These are phyloP conservation scores for Dioscorea alata DNA, from an alignment of 106 monocot genomes.

Conservation along the genomic window DNA sequence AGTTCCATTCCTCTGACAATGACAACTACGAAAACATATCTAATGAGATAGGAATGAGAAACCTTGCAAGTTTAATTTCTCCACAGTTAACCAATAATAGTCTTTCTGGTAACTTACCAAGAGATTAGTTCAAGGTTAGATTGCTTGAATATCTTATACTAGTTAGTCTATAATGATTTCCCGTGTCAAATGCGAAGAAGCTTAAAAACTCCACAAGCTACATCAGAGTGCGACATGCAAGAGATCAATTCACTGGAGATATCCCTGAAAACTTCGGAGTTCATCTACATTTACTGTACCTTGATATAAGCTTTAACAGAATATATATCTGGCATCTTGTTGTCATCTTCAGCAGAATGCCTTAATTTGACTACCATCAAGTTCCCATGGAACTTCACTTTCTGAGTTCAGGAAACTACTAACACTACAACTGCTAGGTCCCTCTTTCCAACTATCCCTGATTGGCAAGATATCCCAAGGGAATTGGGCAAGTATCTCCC, in stretches of 20 bases:
- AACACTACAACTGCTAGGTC: not conserved
- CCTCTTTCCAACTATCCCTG: not conserved
- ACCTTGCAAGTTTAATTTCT: not conserved
- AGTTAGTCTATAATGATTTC: not conserved
- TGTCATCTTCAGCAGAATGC: not conserved
- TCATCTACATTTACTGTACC: not conserved
- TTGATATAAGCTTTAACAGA: conserved; percentile 3
- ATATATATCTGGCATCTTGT: not conserved
- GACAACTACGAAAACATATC: too few species aligned
- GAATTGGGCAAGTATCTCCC: not conserved
- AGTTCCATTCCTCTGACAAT: too few species aligned
- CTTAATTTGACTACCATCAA: not conserved
- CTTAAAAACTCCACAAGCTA: conserved; percentile 3
- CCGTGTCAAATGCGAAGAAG: not conserved
- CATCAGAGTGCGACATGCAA: not conserved
- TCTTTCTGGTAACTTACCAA: conserved; percentile 1
- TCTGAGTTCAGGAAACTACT: not conserved
- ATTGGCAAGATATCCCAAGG: not conserved
- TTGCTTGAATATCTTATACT: not conserved
- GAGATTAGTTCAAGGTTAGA: too few species aligned
- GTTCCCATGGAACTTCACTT: not conserved
- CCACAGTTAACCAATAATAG: not conserved
- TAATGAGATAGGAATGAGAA: not conserved
- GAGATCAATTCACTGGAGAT: conserved; percentile 2
- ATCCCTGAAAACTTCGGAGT: not conserved